Evolutionary conservation across 495 filamentous ascomycete species (phyloP).

Genomic region (Lasiosphaeris hirsuta): DNA sequence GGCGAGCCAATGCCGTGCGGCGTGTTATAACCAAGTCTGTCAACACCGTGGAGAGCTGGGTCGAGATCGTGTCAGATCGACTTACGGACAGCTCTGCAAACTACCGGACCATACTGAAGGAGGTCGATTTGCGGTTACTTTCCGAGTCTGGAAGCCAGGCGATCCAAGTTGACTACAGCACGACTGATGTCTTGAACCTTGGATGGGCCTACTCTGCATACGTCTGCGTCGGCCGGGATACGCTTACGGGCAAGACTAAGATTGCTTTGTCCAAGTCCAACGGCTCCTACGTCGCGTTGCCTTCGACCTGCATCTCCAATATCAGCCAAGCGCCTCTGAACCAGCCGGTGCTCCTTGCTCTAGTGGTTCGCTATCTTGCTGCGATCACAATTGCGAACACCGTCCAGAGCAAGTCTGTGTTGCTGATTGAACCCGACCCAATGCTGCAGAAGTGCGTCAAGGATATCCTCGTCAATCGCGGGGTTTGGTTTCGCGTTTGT

Average conservation of each 20-base stretch:
- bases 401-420: slow-evolving; percentile 10
- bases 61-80: slow-evolving; percentile 24
- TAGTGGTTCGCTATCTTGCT: slow-evolving; percentile 26
- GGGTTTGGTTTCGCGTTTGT: slow-evolving; percentile 16
- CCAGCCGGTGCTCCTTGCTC: slow-evolving; percentile 11
- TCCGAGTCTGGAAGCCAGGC: not conserved
- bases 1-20: slow-evolving; percentile 36
- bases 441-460: slow-evolving; percentile 27
- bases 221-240: slow-evolving; percentile 32
- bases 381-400: slow-evolving; percentile 15
- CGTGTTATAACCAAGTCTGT: slow-evolving; percentile 29
- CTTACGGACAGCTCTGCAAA: slow-evolving; percentile 2
- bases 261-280: slow-evolving; percentile 31
- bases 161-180: slow-evolving; percentile 41
- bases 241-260: slow-evolving; percentile 17
- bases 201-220: slow-evolving; percentile 6
- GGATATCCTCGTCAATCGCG: slow-evolving; percentile 17
- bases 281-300: slow-evolving; percentile 27
- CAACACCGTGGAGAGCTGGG: slow-evolving; percentile 28
- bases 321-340: not conserved
- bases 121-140: not conserved
- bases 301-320: not conserved
- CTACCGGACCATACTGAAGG: slow-evolving; percentile 17
- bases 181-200: slow-evolving; percentile 24
- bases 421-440: slow-evolving; percentile 36